Evolutionary conservation across 2,329 filamentous ascomycete species (phyloP).

Genomic region (Endoconidiophora polonica): DNA sequence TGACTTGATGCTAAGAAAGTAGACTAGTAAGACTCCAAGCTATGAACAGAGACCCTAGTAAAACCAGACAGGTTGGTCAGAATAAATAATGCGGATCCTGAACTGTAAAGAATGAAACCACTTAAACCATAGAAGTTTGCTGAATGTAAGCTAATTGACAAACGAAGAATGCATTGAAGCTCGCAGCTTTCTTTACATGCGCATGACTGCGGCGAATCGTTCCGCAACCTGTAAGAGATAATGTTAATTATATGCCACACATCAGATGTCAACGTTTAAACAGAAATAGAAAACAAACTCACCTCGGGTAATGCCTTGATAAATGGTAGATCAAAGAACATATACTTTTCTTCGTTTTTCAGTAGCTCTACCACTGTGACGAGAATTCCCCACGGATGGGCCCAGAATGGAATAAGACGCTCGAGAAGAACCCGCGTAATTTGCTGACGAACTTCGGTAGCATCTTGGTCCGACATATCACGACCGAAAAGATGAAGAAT

Average conservation of each 20-base stretch:
- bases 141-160: too few species aligned
- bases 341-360: slow-evolving; percentile 71
- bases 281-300: slow-evolving; percentile 17
- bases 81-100: too few species aligned
- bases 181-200: slow-evolving; percentile 3
- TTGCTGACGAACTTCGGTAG: slow-evolving; percentile 71
- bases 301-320: slow-evolving; percentile 84
- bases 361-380: slow-evolving; percentile 76
- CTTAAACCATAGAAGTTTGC: too few species aligned
- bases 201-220: slow-evolving; percentile 19
- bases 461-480: slow-evolving; percentile 56
- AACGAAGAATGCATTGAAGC: too few species aligned
- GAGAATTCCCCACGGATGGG: slow-evolving; percentile 90
- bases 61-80: too few species aligned
- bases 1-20: too few species aligned
- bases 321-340: slow-evolving; percentile 84
- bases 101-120: too few species aligned
- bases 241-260: neutral
- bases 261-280: neutral
- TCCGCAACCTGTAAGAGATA: slow-evolving; percentile 18
- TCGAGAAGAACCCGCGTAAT: slow-evolving; percentile 81
- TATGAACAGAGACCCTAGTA: too few species aligned
- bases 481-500: slow-evolving; percentile 72
- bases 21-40: too few species aligned
- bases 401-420: slow-evolving; percentile 72